Evolutionary conservation across 2,329 filamentous ascomycete species (phyloP).

Genomic region (Curvularia eragrostidis): DNA sequence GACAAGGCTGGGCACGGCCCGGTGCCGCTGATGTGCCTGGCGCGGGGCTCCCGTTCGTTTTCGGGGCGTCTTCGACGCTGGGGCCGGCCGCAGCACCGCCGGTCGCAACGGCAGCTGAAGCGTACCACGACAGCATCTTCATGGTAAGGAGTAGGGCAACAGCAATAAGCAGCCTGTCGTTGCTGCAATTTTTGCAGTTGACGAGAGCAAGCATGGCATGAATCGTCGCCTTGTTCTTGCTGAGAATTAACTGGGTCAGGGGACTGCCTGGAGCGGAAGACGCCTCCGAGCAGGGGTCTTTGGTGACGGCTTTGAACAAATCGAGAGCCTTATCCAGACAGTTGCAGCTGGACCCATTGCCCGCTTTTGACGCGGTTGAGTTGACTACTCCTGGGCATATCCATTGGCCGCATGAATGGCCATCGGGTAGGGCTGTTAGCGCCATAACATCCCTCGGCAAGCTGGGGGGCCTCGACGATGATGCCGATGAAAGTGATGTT

Average conservation of each 20-base stretch:
- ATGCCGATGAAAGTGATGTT: not conserved
- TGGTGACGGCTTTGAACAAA: conserved; percentile 7
- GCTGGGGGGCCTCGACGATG: not conserved
- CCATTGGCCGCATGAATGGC: not conserved
- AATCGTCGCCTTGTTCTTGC: conserved; percentile 11
- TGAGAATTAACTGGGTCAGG: conserved; percentile 6
- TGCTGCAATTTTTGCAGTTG: conserved; percentile 4
- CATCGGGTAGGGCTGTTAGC: not conserved
- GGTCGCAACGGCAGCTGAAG: conserved; percentile 10
- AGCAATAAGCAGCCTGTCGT: conserved; percentile 8
- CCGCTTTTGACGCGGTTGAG: not conserved
- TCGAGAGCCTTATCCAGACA: conserved; percentile 14
- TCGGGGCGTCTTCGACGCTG: not conserved
- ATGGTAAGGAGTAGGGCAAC: conserved; percentile 11
- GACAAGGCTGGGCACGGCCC: not conserved
- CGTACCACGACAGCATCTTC: conserved; percentile 13
- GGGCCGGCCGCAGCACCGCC: not conserved
- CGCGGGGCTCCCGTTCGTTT: not conserved
- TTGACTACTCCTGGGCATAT: not conserved
- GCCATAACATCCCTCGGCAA: not conserved
- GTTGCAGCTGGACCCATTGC: not conserved
- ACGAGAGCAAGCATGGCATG: conserved; percentile 9
- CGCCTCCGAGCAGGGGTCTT: conserved; percentile 7
- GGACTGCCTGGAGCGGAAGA: not conserved
- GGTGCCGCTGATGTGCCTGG: not conserved